Evolutionary conservation across 2,329 filamentous ascomycete species (phyloP).

Genomic region (Ascochyta rabiei): DNA sequence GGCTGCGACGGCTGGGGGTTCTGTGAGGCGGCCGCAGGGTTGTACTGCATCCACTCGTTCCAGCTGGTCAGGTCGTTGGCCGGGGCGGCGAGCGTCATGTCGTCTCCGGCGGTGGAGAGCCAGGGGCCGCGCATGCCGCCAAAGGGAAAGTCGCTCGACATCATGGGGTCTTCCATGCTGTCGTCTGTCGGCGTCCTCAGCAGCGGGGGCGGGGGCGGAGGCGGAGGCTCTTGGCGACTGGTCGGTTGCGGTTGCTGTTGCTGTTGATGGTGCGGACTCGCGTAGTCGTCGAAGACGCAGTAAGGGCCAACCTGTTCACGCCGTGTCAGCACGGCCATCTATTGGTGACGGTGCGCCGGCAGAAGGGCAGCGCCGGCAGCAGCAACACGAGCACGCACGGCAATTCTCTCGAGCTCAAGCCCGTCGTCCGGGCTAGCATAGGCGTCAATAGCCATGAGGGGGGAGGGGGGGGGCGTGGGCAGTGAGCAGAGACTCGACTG

Average conservation of each 20-base stretch:
- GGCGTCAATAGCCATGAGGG: slow-evolving; percentile 33
- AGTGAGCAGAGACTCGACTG: slow-evolving; percentile 9
- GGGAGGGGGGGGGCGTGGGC: background rate
- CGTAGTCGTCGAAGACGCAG: slow-evolving; percentile 46
- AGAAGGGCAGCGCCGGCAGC: background rate
- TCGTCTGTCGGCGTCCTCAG: slow-evolving; percentile 12
- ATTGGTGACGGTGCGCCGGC: slow-evolving; percentile 2
- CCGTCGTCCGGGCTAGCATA: slow-evolving; percentile 41
- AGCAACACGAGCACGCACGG: slow-evolving; percentile 40
- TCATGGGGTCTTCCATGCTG: slow-evolving; percentile 44
- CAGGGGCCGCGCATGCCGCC: slow-evolving; percentile 41
- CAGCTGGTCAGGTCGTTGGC: slow-evolving; percentile 47
- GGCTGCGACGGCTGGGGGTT: slow-evolving; percentile 34
- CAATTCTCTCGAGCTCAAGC: slow-evolving; percentile 47
- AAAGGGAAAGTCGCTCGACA: slow-evolving; percentile 44
- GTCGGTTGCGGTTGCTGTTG: background rate
- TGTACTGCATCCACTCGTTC: slow-evolving; percentile 58
- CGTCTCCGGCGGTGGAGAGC: slow-evolving; percentile 43
- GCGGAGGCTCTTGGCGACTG: slow-evolving; percentile 4
- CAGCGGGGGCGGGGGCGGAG: slow-evolving; percentile 14
- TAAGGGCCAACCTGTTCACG: slow-evolving; percentile 45
- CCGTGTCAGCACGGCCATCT: slow-evolving; percentile 34
- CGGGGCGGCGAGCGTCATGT: slow-evolving; percentile 39
- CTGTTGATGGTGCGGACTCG: slow-evolving; percentile 27
- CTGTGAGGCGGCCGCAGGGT: slow-evolving; percentile 48